phyloP scores from a whole-genome alignment of 805 yeast species.

The Metschnikowia noctiluminum region DNA sequence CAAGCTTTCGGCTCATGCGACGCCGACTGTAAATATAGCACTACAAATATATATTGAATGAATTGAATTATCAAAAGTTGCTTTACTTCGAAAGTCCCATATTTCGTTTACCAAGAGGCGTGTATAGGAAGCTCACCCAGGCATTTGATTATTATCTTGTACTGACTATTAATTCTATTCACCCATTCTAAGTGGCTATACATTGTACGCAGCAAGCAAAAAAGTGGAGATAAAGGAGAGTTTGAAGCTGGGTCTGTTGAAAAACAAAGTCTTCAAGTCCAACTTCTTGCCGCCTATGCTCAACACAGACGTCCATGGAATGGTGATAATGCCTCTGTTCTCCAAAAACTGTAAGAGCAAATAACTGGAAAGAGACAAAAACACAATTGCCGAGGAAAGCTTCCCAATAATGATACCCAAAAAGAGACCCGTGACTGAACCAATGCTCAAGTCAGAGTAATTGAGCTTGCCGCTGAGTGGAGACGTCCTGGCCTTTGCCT shows the following conservation, averaged over 20 bases:
- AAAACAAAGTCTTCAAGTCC: constrained; percentile 48
- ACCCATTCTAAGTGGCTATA: too few species aligned
- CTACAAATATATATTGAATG: background rate
- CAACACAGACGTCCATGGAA: constrained; percentile 42
- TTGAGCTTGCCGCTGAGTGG: constrained; percentile 46
- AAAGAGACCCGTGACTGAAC: constrained; percentile 59
- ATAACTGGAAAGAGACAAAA: constrained; percentile 42
- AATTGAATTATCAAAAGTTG: background rate
- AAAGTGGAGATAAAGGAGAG: constrained; percentile 52
- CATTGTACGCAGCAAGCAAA: constrained; percentile 57
- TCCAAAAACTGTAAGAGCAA: constrained; percentile 51
- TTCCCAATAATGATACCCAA: constrained; percentile 62
- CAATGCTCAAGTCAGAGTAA: constrained; percentile 61
- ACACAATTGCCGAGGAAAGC: constrained; percentile 50
- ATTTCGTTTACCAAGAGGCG: too few species aligned
- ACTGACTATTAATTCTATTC: too few species aligned
- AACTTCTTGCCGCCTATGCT: constrained; percentile 32
- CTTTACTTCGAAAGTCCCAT: too few species aligned
- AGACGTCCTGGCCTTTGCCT: constrained; percentile 14
- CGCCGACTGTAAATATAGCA: background rate
- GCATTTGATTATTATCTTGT: background rate
- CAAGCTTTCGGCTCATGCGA: too few species aligned
- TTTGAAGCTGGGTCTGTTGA: constrained; percentile 62
- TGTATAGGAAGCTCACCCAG: too few species aligned
- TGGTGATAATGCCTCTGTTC: constrained; percentile 47